These are phyloP conservation scores for Auricularia heimuer DNA, from an alignment of 768 basidiomycete species.

Conservation along the genomic window DNA sequence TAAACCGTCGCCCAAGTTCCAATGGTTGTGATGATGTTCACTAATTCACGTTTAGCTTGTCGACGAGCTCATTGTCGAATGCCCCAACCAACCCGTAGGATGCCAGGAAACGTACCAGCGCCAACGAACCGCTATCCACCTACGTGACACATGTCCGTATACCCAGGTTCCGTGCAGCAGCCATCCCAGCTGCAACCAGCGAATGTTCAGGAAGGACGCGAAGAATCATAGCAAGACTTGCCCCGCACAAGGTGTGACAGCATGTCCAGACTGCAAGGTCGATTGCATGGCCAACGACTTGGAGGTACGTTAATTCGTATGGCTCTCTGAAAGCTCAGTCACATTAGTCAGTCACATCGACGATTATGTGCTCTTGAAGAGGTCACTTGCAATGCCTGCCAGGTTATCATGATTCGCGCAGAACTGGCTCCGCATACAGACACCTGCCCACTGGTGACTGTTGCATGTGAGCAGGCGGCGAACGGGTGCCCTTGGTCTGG, in stretches of 20 bases:
- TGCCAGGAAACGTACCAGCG: slow-evolving; percentile 58
- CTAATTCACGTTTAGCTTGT: slow-evolving; percentile 46
- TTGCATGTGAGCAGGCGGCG: slow-evolving; percentile 36
- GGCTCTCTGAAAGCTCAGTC: not conserved
- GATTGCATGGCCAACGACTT: not conserved
- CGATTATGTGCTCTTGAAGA: slow-evolving; percentile 28
- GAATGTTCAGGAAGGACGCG: slow-evolving; percentile 36
- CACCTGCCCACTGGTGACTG: slow-evolving; percentile 29
- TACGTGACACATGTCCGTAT: slow-evolving; percentile 52
- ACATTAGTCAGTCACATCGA: slow-evolving; percentile 26
- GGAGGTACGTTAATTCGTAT: not conserved
- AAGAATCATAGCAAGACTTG: slow-evolving; percentile 34
- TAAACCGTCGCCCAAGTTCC: slow-evolving; percentile 25
- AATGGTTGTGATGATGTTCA: slow-evolving; percentile 6
- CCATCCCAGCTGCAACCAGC: slow-evolving; percentile 35
- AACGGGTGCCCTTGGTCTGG: slow-evolving; percentile 51
- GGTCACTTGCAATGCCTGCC: slow-evolving; percentile 33
- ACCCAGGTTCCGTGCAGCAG: slow-evolving; percentile 41
- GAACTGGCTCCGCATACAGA: slow-evolving; percentile 25
- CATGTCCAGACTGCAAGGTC: slow-evolving; percentile 15
- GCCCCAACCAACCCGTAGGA: slow-evolving; percentile 48
- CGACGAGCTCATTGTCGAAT: slow-evolving; percentile 71
- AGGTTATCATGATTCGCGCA: slow-evolving; percentile 25
- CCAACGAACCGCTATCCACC: slow-evolving; percentile 51
- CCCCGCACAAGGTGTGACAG: not conserved